Base-by-base conservation (phyloP, 768 basidiomycete genomes). In the Mycena galericulata region DNA sequence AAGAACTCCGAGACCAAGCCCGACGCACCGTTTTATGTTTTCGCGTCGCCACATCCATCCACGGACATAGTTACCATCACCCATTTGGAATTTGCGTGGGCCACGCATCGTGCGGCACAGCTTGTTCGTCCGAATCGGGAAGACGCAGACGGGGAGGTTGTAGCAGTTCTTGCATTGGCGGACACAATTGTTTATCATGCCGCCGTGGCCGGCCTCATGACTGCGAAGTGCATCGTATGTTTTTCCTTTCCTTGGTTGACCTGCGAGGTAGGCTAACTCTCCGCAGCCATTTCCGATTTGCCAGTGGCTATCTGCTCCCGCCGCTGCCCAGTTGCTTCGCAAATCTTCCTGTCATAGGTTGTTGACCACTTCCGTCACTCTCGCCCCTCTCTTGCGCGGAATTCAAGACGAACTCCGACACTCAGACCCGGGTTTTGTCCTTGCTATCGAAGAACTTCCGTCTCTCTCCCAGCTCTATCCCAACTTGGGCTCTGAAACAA, bases 261-360 rank as follows among this genome's bases (percentile, higher is more conserved):
- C n/a, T n/a, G n/a, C n/a, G n/a, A n/a, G n/a, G n/a, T n/a, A n/a
- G n/a, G n/a, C n/a, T n/a, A n/a, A n/a, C n/a, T n/a, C n/a, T n/a
- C n/a, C n/a, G n/a, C n/a, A n/a, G n/a, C n/a, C n/a, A n/a, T n/a
- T n/a, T n/a, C n/a, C n/a, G n/a, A n/a, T n/a, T n/a, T n/a, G n/a
- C n/a, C n/a, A n/a, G n/a, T n/a, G n/a, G n/a, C n/a, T n/a, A n/a
- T n/a, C n/a, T n/a, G n/a, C n/a, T n/a, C n/a, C n/a, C n/a, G n/a
- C n/a, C n/a, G n/a, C n/a, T n/a, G n/a, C n/a, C n/a, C n/a, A n/a
- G n/a, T n/a, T n/a, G n/a, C n/a, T n/a, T n/a, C 68, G 67, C 46
- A 73, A 75, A 63, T 74, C 79, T 0, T 75, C 73, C 8, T 82
- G 78, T 29, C 77, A 70, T 47, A 75, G 53, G 11, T 5, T 54